Evolutionary conservation across 169 alveolate genomes (phyloP), one percentile per base, ranked within the genome.

Genomic region (Eimeria brunetti): DNA sequence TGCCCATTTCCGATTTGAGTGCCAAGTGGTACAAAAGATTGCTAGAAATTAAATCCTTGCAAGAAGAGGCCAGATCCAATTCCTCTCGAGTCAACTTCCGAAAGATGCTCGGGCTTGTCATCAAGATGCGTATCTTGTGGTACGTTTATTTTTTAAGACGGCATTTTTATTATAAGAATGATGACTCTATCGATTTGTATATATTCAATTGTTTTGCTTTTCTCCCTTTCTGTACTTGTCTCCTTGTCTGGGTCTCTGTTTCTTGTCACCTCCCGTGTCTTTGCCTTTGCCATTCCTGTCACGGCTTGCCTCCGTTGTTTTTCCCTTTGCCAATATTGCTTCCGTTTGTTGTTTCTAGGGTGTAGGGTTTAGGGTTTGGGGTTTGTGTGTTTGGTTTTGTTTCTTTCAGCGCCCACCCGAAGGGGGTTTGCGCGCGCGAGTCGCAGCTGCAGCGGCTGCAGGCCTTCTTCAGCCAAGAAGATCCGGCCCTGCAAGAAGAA

Each of bases 91-190:
- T 85, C 91, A 76, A 85, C 49, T 91, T 76, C 84, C 97, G 98
- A 92, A 97, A 97, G 96, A 94, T 98, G 94, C 94, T 98, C 75
- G 99, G 99, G 8, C 91, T 98, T 75, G 99, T 98, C 91, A 97
- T 98, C 86, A 98, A 98, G 96, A 98, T 98, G 99, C 97, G 99
- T 36, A 97, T 98, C 64, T 96, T 98, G 62, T 98, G 99, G 94
- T 98, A 98, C 14, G 86, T 16, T 24, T n/a, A n/a, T n/a, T n/a
- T n/a, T n/a, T n/a, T n/a, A n/a, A n/a, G n/a, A n/a, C n/a, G n/a
- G n/a, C n/a, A n/a, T n/a, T n/a, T n/a, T n/a, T n/a, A n/a, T n/a
- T n/a, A n/a, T n/a, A n/a, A n/a, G n/a, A n/a, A n/a, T n/a, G n/a
- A n/a, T n/a, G n/a, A n/a, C n/a, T n/a, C n/a, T n/a, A n/a, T n/a